Evolutionary conservation across 73 alveolate genomes (phyloP).

Genomic region (Breviolum minutum): DNA sequence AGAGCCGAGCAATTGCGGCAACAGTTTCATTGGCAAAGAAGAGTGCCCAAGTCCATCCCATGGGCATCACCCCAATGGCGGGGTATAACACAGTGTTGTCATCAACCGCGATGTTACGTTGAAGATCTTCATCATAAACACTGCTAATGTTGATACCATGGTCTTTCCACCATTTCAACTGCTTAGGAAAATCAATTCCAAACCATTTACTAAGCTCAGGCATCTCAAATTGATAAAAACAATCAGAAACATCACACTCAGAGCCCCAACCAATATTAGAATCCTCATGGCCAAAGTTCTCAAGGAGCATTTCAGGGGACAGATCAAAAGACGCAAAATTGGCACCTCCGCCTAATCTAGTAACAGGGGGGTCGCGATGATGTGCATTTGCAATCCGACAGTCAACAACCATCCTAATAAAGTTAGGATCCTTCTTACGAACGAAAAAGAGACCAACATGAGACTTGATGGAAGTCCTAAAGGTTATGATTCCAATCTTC

Average conservation of each 20-base stretch:
- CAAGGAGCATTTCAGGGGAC: neutral
- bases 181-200: neutral
- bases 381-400: neutral
- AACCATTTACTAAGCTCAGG: neutral
- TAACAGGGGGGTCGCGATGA: neutral
- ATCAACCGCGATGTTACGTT: neutral
- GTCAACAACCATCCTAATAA: neutral
- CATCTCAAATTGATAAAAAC: constrained; percentile 7
- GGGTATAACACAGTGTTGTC: neutral
- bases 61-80: neutral
- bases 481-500: neutral
- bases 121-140: neutral
- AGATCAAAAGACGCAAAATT: neutral
- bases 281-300: too few relatives aligned
- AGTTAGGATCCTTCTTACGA: neutral
- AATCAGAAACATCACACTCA: neutral
- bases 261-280: neutral
- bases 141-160: too few relatives aligned
- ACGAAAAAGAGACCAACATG: neutral
- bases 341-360: neutral
- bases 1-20: neutral
- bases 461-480: neutral
- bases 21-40: too few relatives aligned
- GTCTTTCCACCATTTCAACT: neutral
- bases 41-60: too few relatives aligned